Evolutionary conservation across 1,284 basidiomycete species (phyloP).

Genomic region (Mycena sp.): DNA sequence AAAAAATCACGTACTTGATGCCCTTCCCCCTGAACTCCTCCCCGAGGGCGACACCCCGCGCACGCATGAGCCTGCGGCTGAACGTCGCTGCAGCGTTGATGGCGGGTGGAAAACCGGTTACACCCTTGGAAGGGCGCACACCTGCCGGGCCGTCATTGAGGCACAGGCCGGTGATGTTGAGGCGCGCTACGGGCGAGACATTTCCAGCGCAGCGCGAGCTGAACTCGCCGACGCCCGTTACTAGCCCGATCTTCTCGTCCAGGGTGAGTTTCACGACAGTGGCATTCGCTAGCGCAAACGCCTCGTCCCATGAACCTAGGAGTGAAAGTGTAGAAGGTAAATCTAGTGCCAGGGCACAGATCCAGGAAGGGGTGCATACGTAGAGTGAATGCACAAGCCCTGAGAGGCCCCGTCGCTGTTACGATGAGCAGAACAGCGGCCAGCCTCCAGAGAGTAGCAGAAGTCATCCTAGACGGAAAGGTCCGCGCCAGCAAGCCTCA

Average conservation of each 20-base stretch:
- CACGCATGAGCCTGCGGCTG: conserved; percentile 61
- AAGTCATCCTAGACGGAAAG: too few species aligned
- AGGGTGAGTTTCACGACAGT: conserved; percentile 51
- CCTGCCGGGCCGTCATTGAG: conserved; percentile 68
- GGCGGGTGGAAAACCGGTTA: conserved; percentile 63
- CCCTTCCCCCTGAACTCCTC: conserved; percentile 82
- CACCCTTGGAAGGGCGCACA: conserved; percentile 58
- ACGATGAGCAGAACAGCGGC: too few species aligned
- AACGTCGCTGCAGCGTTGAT: conserved; percentile 67
- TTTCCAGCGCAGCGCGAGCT: conserved; percentile 71
- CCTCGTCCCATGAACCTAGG: conserved; percentile 48
- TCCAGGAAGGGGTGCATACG: not conserved
- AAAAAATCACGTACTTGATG: conserved; percentile 55
- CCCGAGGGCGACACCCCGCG: conserved; percentile 76
- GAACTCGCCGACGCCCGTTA: conserved; percentile 58
- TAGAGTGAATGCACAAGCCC: not conserved
- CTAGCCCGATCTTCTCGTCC: conserved; percentile 59
- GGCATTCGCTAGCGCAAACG: conserved; percentile 49
- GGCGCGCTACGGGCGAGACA: conserved; percentile 53
- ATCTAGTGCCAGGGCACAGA: too few species aligned
- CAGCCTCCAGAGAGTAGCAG: too few species aligned
- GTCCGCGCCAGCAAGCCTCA: too few species aligned
- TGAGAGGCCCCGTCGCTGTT: too few species aligned
- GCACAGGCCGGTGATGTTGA: conserved; percentile 56
- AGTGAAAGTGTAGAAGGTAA: too few species aligned